Evolutionary conservation across 345 rosid species (phyloP).

Genomic region (Durio zibethinus): DNA sequence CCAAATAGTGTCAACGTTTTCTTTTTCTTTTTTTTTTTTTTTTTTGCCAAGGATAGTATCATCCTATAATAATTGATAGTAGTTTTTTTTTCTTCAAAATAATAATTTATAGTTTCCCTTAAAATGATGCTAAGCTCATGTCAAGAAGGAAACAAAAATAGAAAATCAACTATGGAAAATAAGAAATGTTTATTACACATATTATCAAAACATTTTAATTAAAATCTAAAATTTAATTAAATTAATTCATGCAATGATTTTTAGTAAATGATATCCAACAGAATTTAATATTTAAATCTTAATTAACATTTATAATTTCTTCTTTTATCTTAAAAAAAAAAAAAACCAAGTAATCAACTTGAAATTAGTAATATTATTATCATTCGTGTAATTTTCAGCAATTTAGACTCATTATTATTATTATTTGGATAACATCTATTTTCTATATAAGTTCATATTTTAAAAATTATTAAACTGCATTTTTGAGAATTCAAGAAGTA

Average conservation of each 20-base stretch:
- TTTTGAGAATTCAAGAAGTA: background rate
- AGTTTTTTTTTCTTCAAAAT: background rate
- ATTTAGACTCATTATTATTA: too few species aligned
- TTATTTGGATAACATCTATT: too few species aligned
- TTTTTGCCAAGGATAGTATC: too few species aligned
- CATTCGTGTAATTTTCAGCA: background rate
- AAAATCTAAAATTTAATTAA: too few species aligned
- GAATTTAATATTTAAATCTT: too few species aligned
- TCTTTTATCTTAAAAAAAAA: too few species aligned
- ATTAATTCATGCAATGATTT: too few species aligned
- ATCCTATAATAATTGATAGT: background rate
- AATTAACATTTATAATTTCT: too few species aligned
- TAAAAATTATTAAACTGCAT: too few species aligned
- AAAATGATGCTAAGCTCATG: constrained; percentile 16
- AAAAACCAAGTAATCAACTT: background rate
- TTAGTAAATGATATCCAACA: too few species aligned
- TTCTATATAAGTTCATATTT: too few species aligned
- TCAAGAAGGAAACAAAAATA: constrained; percentile 8
- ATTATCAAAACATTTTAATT: background rate
- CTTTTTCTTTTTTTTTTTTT: too few species aligned
- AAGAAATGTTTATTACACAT: background rate
- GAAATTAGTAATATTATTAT: background rate
- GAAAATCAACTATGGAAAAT: background rate
- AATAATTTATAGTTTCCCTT: background rate
- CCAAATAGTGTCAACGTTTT: background rate